Evolutionary conservation across 2,329 filamentous ascomycete species (phyloP), one percentile per base, ranked within the genome.

Genomic region (Beauveria sp.): DNA sequence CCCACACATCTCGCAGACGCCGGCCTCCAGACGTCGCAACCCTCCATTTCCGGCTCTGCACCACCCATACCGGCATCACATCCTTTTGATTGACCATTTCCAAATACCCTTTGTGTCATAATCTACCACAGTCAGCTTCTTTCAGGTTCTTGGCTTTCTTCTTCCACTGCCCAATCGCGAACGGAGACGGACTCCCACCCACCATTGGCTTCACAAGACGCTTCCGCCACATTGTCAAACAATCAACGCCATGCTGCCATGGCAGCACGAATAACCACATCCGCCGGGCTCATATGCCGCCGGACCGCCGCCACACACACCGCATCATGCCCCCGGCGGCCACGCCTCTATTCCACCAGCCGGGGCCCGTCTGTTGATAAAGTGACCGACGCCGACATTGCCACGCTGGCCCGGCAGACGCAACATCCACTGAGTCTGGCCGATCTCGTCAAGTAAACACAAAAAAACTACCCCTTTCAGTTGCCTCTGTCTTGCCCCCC

Each of bases 401-500:
- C 87, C 51, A 84, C 84, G 48, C 83, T 98, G 52, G 91, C 93
- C 38, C 86, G 86, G 62, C 87, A 89, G 70, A 87, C 88, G 42
- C 83, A 96, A 58, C 90, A 96, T 70, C 85, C 88, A 12, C 79
- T 98, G 70, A 95, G 91, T 28, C 83, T 99, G 40, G 87, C 88
- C 62, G 95, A 98, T 71, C 81, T 99, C 6, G 89, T 97, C 68
- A 93, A 88, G 89, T 96, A 80, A 67, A 79, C 24, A 46, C 14
- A n/a, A n/a, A 79, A 26, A 34, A 46, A 3, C 28, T 18, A 22
- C 31, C 31, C 28, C 6, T 9, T 10, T 10, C 28, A 31, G 9
- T 28, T 28, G 28, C 28, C 28, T 28, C 28, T 28, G 26, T 28
- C 26, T 28, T 28, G 26, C 26, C 7, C 26, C 7, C 26, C 6